Evolutionary conservation across 23 red algal genomes (phyloP), one percentile per base, ranked within the genome.

Genomic region (Gracilaria gracilis): DNA sequence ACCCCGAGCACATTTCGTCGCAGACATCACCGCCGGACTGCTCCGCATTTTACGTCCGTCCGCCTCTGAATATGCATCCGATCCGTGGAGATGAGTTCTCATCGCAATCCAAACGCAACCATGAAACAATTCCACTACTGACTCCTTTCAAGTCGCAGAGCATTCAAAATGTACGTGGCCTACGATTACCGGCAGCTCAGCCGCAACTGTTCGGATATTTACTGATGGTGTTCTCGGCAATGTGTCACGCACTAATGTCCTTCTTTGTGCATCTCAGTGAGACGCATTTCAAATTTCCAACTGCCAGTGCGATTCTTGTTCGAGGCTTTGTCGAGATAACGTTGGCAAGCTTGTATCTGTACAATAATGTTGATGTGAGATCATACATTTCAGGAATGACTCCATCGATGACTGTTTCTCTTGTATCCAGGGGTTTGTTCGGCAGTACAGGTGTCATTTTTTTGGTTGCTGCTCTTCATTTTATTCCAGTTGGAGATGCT

Each of bases 191-290:
- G 51, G 51, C 16, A 1, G 8, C 19, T 55, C 11, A 55, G 9
- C 51, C 51, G 51, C 51, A 55, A 17, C 66, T 72, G 66, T 46
- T 42, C 29, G 75, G 75, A 5, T 80, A 80, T 51, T 51, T 20
- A 24, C 6, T 80, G 37, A 80, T 80, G 75, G 9, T 80, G 1
- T 80, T 80, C 38, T 47, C 75, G 1, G 75, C 40, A 54, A 46
- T 80, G 38, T 47, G 28, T 80, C 34, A 80, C 28, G 75, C 75
- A 25, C 28, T 54, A 33, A 35, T 35, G 28, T 42, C 28, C 1
- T 80, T 80, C 19, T 51, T 80, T 15, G 38, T 80, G 28, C 75
- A 51, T 46, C 28, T 54, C 38, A 54, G 28, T 24, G 75, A 80
- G 46, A 80, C 75, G 9, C 29, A 32, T 47, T 51, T 80, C 37